Evolutionary conservation across 495 filamentous ascomycete species (phyloP), one percentile per base, ranked within the genome.

Genomic region (Podospora pseudoanserina): DNA sequence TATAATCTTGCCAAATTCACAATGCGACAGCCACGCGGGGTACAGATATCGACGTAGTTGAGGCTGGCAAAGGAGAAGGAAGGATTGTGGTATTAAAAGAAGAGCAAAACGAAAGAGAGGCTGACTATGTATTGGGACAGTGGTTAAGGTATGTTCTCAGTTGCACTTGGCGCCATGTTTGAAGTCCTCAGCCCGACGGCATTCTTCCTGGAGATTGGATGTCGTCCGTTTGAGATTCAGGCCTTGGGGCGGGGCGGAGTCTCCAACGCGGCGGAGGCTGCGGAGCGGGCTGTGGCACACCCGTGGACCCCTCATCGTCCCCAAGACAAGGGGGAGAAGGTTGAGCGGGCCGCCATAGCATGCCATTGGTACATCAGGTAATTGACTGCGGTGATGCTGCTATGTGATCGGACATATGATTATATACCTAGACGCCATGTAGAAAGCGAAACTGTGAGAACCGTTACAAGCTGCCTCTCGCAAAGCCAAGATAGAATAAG

Each of bases 121-220:
- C 55, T 58, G 55, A 26, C 55, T 58, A 58, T 26, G n/a, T 7
- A 32, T 32, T 32, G 30, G 30, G n/a, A 20, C 55, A 58, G n/a
- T 20, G 7, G 55, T 58, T 23, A 58, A 20, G 39, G n/a, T 26
- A 58, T 20, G 55, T 19, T 20, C 23, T 58, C 55, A 6, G 55
- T 58, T 20, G 55, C 55, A 26, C 55, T 58, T 26, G 23, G 55
- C 55, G 55, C 55, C 55, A 58, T 58, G 55, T 20, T 15, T 20
- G 23, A 58, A 56, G 55, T 58, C 55, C 23, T 58, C 55, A 58
- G 55, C 55, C 55, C 55, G 55, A 58, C 55, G 55, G 55, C 55
- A 2, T 58, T 58, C 55, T 58, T 58, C 55, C 55, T 20, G 23
- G 55, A 58, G 55, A 58, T 58, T 58, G 55, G 55, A 58, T 58